A percentile compares a stretch with the other conserved stretches of the same genome.
phyloP scores from a whole-genome alignment of 2,329 filamentous ascomycete genomes.

The Cephalotrichum gorgonifer region DNA sequence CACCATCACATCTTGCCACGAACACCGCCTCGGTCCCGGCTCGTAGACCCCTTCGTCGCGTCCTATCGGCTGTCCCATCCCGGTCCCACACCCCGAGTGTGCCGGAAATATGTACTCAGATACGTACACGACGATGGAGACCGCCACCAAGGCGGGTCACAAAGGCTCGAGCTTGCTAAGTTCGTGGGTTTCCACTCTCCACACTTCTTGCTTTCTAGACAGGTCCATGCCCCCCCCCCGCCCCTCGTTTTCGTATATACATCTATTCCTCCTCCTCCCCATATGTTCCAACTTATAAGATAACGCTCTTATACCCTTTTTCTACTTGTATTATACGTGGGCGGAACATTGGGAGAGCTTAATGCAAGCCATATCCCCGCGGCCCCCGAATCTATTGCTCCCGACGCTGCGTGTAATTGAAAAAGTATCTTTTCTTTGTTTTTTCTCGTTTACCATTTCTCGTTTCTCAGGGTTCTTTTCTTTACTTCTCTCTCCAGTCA shows the following conservation, averaged over 20 bases:
- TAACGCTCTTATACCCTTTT: not conserved
- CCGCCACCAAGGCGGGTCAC: not conserved
- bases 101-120: not conserved
- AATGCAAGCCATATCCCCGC: not conserved
- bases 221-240: not conserved
- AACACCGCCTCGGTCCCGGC: not conserved
- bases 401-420: not conserved
- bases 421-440: not conserved
- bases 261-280: not conserved
- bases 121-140: not conserved
- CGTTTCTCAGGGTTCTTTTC: not conserved
- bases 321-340: not conserved
- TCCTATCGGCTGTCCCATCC: not conserved
- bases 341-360: not conserved
- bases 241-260: not conserved
- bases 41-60: not conserved
- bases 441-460: not conserved
- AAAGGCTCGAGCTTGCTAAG: not conserved
- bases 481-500: not conserved
- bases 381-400: not conserved
- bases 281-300: not conserved
- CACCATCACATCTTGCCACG: not conserved
- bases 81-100: not conserved
- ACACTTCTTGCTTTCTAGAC: not conserved
- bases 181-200: not conserved